A percentile compares a stretch with the other conserved stretches of the same genome.
phyloP scores from a whole-genome alignment of 1,139 yeast genomes.

The Debaryomyces subglobosus region DNA sequence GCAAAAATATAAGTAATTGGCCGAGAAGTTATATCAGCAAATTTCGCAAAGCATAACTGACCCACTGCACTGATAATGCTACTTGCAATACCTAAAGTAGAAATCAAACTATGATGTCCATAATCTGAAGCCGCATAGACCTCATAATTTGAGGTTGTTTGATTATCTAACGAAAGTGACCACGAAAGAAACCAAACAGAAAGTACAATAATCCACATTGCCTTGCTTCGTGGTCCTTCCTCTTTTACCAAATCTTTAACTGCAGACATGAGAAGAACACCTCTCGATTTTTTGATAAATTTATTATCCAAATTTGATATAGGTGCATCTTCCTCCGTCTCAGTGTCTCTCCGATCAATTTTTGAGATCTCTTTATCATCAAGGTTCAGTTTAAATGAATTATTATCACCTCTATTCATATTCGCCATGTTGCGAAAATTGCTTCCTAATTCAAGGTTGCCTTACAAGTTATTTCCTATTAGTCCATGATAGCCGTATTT shows the following conservation, averaged over 20 bases:
- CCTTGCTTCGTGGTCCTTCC: conserved; percentile 24
- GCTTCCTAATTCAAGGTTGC: neutral
- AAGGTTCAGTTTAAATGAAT: neutral
- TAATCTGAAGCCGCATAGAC: conserved; percentile 19
- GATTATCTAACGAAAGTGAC: conserved; percentile 36
- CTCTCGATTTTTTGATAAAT: conserved; percentile 12
- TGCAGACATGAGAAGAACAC: conserved; percentile 14
- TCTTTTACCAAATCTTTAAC: conserved; percentile 11
- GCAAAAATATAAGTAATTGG: conserved; percentile 26
- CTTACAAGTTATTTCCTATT: no score
- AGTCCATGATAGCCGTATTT: no score
- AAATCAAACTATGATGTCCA: conserved; percentile 31
- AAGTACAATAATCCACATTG: conserved; percentile 9
- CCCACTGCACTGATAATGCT: conserved; percentile 26
- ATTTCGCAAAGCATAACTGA: conserved; percentile 31
- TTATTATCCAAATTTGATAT: neutral
- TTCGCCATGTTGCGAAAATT: neutral
- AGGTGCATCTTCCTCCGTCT: no score
- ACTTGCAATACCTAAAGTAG: conserved; percentile 32
- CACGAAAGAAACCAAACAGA: conserved; percentile 38
- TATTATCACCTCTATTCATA: neutral
- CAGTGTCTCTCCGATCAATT: no score
- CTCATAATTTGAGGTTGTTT: conserved; percentile 35
- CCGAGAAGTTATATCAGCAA: conserved; percentile 34
- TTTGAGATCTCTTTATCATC: no score